Conservation (phyloP, 306 rosid genomes). For the Acacia melanoxylon region DNA sequence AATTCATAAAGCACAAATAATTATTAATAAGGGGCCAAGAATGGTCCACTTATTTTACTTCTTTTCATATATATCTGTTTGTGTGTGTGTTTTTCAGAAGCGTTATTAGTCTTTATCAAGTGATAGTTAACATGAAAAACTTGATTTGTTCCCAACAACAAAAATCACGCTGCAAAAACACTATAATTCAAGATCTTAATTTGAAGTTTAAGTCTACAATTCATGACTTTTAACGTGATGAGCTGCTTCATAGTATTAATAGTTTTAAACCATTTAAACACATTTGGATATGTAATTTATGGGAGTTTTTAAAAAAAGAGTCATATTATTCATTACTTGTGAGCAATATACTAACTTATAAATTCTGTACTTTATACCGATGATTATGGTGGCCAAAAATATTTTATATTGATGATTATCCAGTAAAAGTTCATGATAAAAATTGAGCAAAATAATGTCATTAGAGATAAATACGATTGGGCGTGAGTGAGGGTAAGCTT, state of each 20-base stretch:
- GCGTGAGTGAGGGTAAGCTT: neutral
- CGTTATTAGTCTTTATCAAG: neutral
- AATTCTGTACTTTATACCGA: neutral
- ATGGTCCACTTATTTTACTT: too few relatives aligned
- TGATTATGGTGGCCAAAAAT: neutral
- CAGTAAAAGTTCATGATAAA: neutral
- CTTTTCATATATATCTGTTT: too few relatives aligned
- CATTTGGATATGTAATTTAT: too few relatives aligned
- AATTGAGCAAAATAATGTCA: neutral
- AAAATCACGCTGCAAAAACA: neutral
- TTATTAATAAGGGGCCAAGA: too few relatives aligned
- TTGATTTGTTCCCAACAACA: neutral
- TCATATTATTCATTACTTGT: neutral
- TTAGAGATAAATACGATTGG: neutral
- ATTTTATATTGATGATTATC: neutral
- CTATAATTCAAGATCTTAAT: too few relatives aligned
- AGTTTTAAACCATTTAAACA: too few relatives aligned
- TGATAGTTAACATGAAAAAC: neutral
- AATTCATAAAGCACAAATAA: too few relatives aligned
- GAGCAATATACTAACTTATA: neutral
- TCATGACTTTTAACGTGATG: too few relatives aligned
- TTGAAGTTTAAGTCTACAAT: too few relatives aligned
- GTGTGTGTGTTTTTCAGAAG: neutral
- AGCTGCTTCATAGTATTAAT: too few relatives aligned
- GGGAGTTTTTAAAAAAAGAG: neutral